Evolutionary conservation across 768 basidiomycete species (phyloP).

Genomic region (Lactarius vividus): DNA sequence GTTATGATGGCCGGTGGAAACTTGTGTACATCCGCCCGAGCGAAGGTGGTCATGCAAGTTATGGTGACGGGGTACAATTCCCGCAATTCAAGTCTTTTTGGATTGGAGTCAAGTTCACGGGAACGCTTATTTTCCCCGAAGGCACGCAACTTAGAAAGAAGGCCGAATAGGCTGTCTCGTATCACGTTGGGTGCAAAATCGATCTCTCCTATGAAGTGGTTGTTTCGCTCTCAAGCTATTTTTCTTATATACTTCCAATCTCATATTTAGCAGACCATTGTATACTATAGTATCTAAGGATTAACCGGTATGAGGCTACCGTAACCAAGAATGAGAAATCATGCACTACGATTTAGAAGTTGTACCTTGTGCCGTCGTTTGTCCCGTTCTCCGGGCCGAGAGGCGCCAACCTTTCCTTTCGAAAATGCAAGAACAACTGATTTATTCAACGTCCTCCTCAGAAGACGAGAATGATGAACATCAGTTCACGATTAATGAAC

Average conservation of each 20-base stretch:
- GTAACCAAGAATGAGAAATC: no score
- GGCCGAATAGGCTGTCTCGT: neutral
- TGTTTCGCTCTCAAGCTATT: no score
- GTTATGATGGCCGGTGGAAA: conserved; percentile 15
- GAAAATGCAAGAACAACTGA: conserved; percentile 21
- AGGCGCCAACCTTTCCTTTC: neutral
- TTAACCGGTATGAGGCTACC: no score
- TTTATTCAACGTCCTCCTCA: conserved; percentile 20
- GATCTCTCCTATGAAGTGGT: neutral
- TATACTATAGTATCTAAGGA: no score
- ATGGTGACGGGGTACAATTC: conserved; percentile 21
- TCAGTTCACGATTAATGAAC: conserved; percentile 66
- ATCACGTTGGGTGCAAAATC: neutral
- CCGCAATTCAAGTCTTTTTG: conserved; percentile 9
- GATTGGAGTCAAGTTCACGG: conserved; percentile 22
- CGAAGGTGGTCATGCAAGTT: conserved; percentile 1
- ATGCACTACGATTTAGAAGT: no score
- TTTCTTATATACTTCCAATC: no score
- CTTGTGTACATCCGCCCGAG: conserved; percentile 15
- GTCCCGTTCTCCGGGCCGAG: neutral
- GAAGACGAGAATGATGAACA: conserved; percentile 42
- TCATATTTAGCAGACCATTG: no score
- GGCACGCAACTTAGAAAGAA: neutral
- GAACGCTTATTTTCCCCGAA: neutral
- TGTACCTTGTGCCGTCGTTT: neutral